Base-by-base conservation (phyloP, 352 stramenopile genomes). In the Phytopythium ostracodes region DNA sequence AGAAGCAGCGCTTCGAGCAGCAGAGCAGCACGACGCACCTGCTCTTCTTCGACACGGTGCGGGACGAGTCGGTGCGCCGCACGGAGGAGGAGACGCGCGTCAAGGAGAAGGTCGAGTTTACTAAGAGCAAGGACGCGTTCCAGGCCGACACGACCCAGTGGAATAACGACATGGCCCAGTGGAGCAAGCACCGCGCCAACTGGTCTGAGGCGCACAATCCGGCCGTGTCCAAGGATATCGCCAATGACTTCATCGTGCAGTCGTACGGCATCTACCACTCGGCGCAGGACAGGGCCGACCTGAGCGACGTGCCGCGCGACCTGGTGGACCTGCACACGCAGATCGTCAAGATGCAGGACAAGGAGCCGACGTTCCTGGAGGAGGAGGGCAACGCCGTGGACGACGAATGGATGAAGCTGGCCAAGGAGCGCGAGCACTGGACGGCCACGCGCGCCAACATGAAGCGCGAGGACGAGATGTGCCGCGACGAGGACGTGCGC, bases 61-160 rank as follows among this genome's bases (percentile, higher is more conserved):
- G 72, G 3, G 86, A 95, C 42, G 77, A 91, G 53, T 79, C 76
- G 0, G 75, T 86, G 35, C 84, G 86, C 47, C 79, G 83, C 60
- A 88, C 75, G 0, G 86, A 95, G 60, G 86, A 95, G 64, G 84
- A 95, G 66, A 88, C 76, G 8, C 86, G 83, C 20, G 72, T 85
- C 49, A 91, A 91, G 68, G 86, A 95, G 64, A 95, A 95, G 73
- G 81, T 95, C 22, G 86, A 95, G 71, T 95, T 95, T 64, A 91
- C 81, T 57, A 93, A 93, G 70, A 92, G 81, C 10, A 95, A 95
- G 73, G 86, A 95, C 56, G 76, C 81, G 55, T 95, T 95, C 74
- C 87, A 95, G 72, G 77, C 84, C 18, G 87, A 95, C 65, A 95
- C 87, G 38, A 86, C 81, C 27, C 83, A 95, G 66, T 95, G 87